Percentiles rank a stretch among this genome's conserved stretches.
These are phyloP conservation scores for Dentipellis sp. DNA, from an alignment of 768 basidiomycete genomes.

Conservation along the genomic window DNA sequence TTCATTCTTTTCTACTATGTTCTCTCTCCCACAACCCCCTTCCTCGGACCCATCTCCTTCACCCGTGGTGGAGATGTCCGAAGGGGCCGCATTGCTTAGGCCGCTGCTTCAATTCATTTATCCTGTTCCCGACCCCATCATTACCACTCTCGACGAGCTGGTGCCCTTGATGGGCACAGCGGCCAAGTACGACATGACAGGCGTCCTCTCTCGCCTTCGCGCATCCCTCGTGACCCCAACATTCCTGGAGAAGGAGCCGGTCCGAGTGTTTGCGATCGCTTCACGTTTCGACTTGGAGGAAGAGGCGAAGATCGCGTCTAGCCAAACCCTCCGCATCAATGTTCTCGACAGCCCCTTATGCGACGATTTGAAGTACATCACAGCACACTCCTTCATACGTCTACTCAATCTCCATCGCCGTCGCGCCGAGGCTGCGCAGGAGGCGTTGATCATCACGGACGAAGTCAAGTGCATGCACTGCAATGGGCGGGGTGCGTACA, in stretches of 20 bases:
- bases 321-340: conserved; percentile 41
- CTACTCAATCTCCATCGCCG: conserved; percentile 51
- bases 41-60: conserved; percentile 16
- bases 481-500: conserved; percentile 36
- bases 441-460: conserved; percentile 35
- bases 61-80: conserved; percentile 48
- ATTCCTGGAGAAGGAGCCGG: conserved; percentile 40
- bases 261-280: conserved; percentile 64
- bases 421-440: conserved; percentile 40
- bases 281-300: conserved; percentile 54
- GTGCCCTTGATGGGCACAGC: conserved; percentile 41
- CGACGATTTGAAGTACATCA: conserved; percentile 57
- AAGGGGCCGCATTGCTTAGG: conserved; percentile 35
- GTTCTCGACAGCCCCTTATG: conserved; percentile 48
- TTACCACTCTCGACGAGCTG: conserved; percentile 47
- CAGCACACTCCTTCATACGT: conserved; percentile 59
- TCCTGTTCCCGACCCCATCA: conserved; percentile 43
- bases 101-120: conserved; percentile 53
- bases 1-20: conserved; percentile 62
- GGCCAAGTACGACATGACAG: conserved; percentile 53
- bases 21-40: conserved; percentile 48
- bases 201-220: conserved; percentile 40
- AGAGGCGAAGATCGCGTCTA: conserved; percentile 54
- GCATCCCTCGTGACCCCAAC: conserved; percentile 37
- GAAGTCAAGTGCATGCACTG: conserved; percentile 62